phyloP scores from a whole-genome alignment of 106 monocot genomes.

The Acorus calamus region DNA sequence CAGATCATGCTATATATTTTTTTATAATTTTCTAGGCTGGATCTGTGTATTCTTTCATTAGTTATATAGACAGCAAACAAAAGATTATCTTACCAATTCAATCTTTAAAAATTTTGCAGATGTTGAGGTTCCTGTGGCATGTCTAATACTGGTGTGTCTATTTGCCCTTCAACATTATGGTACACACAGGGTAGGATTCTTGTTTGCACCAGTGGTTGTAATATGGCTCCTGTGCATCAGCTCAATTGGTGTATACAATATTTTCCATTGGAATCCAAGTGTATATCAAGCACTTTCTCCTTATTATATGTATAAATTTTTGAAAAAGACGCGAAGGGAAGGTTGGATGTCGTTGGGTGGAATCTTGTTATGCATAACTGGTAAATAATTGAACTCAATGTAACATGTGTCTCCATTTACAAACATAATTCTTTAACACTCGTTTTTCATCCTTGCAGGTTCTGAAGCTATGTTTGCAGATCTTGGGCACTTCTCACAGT shows the following conservation, averaged over 20 bases:
- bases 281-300: slow-evolving; percentile 87
- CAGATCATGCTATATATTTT: no score
- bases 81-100: not conserved
- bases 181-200: slow-evolving; percentile 81
- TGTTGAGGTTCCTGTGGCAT: slow-evolving; percentile 84
- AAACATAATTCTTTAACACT: not conserved
- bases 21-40: no score
- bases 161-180: slow-evolving; percentile 95
- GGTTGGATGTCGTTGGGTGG: slow-evolving; percentile 99
- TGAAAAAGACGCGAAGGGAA: slow-evolving; percentile 75
- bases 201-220: slow-evolving; percentile 90
- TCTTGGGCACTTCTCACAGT: slow-evolving; percentile 87
- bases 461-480: slow-evolving; percentile 99
- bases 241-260: slow-evolving; percentile 82
- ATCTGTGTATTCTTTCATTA: not conserved
- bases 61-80: not conserved
- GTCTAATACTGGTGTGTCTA: slow-evolving; percentile 60
- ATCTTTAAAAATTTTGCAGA: slow-evolving; percentile 34
- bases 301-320: slow-evolving; percentile 90
- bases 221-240: slow-evolving; percentile 90
- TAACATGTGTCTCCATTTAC: no score
- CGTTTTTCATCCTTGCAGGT: slow-evolving; percentile 25
- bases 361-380: slow-evolving; percentile 89
- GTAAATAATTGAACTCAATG: slow-evolving; percentile 12
- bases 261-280: slow-evolving; percentile 73